Evolutionary conservation across 2,329 filamentous ascomycete species (phyloP).

Genomic region (Atkinsonella hypoxylon): DNA sequence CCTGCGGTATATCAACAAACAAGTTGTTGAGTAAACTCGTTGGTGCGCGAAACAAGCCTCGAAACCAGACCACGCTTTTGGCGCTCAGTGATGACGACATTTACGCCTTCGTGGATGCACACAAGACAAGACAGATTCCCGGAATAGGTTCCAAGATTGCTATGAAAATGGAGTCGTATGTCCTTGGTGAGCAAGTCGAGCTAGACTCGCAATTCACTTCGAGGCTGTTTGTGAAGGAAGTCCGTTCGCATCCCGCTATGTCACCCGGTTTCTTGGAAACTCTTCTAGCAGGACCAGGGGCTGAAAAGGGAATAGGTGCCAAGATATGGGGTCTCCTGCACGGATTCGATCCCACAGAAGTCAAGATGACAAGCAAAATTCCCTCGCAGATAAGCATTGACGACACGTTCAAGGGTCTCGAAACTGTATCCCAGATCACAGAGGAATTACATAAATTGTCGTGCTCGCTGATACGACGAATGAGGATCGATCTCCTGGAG

Average conservation of each 20-base stretch:
- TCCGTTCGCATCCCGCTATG: constrained; percentile 52
- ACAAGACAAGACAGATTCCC: constrained; percentile 70
- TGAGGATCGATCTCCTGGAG: constrained; percentile 64
- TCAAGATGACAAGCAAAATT: constrained; percentile 57
- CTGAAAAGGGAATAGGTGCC: constrained; percentile 57
- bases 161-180: constrained; percentile 38
- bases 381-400: constrained; percentile 91
- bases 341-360: constrained; percentile 64
- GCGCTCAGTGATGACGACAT: constrained; percentile 48
- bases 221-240: constrained; percentile 50
- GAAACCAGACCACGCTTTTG: constrained; percentile 73
- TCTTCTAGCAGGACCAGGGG: constrained; percentile 57
- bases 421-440: constrained; percentile 49
- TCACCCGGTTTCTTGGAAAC: constrained; percentile 53
- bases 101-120: constrained; percentile 57
- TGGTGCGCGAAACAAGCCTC: constrained; percentile 75
- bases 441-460: constrained; percentile 59
- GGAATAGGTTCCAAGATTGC: constrained; percentile 67
- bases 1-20: constrained; percentile 77
- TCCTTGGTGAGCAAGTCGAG: constrained; percentile 26
- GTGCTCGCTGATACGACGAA: constrained; percentile 59
- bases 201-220: constrained; percentile 25
- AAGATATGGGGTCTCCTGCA: constrained; percentile 71
- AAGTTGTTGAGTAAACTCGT: constrained; percentile 80
- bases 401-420: constrained; percentile 71